These are phyloP conservation scores for Podila epigama DNA, from an alignment of 192 early-diverging fungal genomes.

Conservation along the genomic window DNA sequence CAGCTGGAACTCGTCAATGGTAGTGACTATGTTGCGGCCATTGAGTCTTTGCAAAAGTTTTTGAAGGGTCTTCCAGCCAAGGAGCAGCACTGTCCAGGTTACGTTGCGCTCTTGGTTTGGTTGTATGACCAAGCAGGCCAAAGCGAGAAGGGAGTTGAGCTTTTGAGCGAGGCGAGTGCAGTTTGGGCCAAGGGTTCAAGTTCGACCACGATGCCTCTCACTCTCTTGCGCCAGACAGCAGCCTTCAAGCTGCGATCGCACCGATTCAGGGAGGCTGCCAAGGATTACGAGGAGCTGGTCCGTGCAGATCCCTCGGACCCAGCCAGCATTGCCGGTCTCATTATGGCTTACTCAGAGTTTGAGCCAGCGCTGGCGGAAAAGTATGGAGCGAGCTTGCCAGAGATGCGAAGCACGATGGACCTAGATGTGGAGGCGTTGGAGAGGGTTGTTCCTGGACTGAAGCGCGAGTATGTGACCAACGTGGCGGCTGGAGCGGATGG, in stretches of 20 bases:
- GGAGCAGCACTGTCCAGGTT: conserved; percentile 61
- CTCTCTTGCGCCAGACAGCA: conserved; percentile 69
- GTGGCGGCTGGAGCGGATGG: conserved; percentile 4
- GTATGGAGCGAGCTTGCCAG: conserved; percentile 63
- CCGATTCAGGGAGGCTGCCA: conserved; percentile 67
- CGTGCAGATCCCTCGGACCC: conserved; percentile 68
- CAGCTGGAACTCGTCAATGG: conserved; percentile 61
- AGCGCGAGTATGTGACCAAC: conserved; percentile 55
- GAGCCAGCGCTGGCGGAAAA: conserved; percentile 68
- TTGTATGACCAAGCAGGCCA: conserved; percentile 72
- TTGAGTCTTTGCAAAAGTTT: conserved; percentile 56
- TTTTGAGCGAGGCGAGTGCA: conserved; percentile 63
- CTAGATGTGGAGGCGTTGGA: conserved; percentile 67
- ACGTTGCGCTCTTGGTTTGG: conserved; percentile 77
- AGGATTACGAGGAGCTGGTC: conserved; percentile 74
- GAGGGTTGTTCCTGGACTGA: conserved; percentile 59
- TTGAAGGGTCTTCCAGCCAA: conserved; percentile 43
- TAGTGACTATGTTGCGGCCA: conserved; percentile 54
- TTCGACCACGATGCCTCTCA: conserved; percentile 18
- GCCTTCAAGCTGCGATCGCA: conserved; percentile 70
- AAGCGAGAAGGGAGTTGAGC: conserved; percentile 61
- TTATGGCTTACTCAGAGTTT: conserved; percentile 69
- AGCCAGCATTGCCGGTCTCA: conserved; percentile 70
- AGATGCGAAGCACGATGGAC: conserved; percentile 17
- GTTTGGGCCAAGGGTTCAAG: conserved; percentile 59